These are phyloP conservation scores for Rutstroemia sp. DNA, from an alignment of 2,329 filamentous ascomycete genomes.

Conservation along the genomic window DNA sequence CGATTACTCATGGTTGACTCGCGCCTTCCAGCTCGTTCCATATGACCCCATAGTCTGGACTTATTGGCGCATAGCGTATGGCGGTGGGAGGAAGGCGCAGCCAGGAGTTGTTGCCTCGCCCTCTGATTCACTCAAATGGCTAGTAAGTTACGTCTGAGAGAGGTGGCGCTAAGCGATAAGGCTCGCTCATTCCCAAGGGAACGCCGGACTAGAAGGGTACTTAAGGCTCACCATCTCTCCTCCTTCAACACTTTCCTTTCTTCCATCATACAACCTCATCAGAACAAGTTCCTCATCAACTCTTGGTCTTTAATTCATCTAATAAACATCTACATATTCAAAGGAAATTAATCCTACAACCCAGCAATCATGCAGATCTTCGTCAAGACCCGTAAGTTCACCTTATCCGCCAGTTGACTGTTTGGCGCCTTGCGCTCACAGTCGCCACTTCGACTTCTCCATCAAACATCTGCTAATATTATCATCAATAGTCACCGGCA, in stretches of 20 bases:
- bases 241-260: slow-evolving; percentile 9
- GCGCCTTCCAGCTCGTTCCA: not conserved
- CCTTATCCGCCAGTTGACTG: slow-evolving; percentile 20
- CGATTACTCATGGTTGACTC: not conserved
- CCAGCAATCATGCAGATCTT: slow-evolving; percentile 79
- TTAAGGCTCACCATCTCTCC: slow-evolving; percentile 19
- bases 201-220: not conserved
- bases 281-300: not conserved
- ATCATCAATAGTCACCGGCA: slow-evolving; percentile 58
- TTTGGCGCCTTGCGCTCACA: slow-evolving; percentile 15
- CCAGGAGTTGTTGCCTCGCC: not conserved
- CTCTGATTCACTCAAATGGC: not conserved
- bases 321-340: slow-evolving; percentile 10
- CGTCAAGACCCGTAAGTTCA: slow-evolving; percentile 81
- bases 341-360: slow-evolving; percentile 7
- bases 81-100: slow-evolving; percentile 1
- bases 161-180: slow-evolving; percentile 9
- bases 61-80: not conserved
- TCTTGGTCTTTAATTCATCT: slow-evolving; percentile 3
- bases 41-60: not conserved
- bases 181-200: not conserved
- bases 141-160: not conserved
- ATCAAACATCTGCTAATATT: slow-evolving; percentile 54
- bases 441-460: slow-evolving; percentile 39
- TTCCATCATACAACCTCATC: slow-evolving; percentile 1